A percentile compares a stretch with the other conserved stretches of the same genome.
Conservation (phyloP, 2,329 filamentous ascomycete species). For the Cadophora sp. region DNA sequence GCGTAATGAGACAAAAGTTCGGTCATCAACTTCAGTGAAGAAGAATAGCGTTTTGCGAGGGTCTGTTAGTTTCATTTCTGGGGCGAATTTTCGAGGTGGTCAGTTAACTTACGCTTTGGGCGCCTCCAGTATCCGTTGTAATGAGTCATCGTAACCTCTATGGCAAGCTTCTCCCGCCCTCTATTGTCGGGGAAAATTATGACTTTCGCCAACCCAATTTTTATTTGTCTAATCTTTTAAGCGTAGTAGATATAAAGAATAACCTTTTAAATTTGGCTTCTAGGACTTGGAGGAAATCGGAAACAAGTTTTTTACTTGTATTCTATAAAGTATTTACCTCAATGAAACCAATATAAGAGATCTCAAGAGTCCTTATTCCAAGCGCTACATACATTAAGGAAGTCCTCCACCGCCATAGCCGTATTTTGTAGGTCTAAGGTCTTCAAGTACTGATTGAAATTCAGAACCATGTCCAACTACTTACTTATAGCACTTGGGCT, state of each 20-base stretch:
- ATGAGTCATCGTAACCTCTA: no score
- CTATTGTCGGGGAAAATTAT: conserved; percentile 24
- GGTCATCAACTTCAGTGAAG: no score
- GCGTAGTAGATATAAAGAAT: conserved; percentile 21
- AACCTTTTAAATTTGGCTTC: conserved; percentile 20
- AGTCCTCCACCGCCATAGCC: conserved; percentile 9
- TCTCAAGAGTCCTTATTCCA: background rate
- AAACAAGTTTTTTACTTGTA: conserved; percentile 14
- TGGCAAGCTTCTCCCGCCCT: no score
- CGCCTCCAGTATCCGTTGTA: no score
- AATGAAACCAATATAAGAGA: background rate
- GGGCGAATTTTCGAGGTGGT: no score
- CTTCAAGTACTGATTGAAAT: conserved; percentile 17
- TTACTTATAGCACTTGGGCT: conserved; percentile 16
- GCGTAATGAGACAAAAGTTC: no score
- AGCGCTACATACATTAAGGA: conserved; percentile 19
- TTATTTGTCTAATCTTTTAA: conserved; percentile 16
- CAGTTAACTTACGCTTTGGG: no score
- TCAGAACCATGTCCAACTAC: conserved; percentile 13
- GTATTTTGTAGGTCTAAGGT: conserved; percentile 17
- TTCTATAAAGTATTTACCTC: conserved; percentile 19
- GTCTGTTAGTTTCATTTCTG: no score
- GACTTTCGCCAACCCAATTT: conserved; percentile 17
- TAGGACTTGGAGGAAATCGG: conserved; percentile 19
- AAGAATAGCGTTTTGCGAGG: no score